phyloP scores from a whole-genome alignment of 345 rosid species.

The Gossypium turneri region DNA sequence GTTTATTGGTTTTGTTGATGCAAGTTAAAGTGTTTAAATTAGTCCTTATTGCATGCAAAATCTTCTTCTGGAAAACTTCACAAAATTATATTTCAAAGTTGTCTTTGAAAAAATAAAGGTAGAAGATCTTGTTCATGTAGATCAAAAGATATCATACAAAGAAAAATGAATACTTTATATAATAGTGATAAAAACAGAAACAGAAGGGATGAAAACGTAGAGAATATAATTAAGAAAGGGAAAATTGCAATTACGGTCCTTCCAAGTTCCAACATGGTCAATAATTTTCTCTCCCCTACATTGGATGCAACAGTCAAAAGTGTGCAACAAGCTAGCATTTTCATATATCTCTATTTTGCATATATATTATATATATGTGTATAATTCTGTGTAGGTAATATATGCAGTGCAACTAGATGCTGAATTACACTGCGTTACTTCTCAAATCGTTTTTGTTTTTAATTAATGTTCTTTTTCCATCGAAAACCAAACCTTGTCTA shows the following conservation, averaged over 20 bases:
- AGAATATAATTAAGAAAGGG: not conserved
- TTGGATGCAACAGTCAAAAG: not conserved
- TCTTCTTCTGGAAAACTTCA: not conserved
- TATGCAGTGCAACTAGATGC: not conserved
- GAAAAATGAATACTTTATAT: not conserved
- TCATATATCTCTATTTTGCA: too few relatives aligned
- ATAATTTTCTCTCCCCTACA: not conserved
- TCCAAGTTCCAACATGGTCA: not conserved
- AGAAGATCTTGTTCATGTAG: not conserved
- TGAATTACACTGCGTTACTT: not conserved
- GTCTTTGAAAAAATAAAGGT: not conserved
- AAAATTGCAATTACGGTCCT: not conserved
- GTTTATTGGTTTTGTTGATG: not conserved
- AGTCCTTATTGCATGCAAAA: not conserved
- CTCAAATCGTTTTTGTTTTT: too few relatives aligned
- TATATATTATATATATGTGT: too few relatives aligned
- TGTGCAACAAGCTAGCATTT: too few relatives aligned
- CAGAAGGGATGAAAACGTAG: not conserved
- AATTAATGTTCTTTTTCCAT: too few relatives aligned
- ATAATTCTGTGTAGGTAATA: not conserved
- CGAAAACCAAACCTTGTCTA: too few relatives aligned
- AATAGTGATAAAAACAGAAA: not conserved
- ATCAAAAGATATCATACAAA: not conserved
- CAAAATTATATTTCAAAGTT: not conserved
- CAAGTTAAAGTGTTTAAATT: not conserved